These are phyloP conservation scores for Lentinula novae-zelandiae DNA, from an alignment of 1,284 basidiomycete genomes.

Conservation along the genomic window DNA sequence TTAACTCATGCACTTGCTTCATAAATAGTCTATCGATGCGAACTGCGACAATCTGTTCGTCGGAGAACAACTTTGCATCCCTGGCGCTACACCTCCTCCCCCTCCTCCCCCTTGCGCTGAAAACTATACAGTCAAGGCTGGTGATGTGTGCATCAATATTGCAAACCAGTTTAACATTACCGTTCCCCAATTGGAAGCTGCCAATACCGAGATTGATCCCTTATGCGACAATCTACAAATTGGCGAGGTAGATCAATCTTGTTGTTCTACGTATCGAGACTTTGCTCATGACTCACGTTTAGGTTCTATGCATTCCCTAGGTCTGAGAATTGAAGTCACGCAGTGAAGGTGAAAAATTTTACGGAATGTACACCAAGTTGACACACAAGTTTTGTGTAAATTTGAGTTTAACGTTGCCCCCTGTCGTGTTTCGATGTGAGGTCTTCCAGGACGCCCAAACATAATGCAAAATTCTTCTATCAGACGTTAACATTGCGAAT, in stretches of 20 bases:
- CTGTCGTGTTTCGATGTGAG: no score
- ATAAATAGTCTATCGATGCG: background rate
- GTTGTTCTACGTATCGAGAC: no score
- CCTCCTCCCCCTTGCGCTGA: background rate
- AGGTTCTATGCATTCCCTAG: slow-evolving; percentile 1
- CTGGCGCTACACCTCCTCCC: background rate
- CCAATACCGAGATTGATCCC: background rate
- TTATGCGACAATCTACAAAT: background rate
- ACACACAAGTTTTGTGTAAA: background rate
- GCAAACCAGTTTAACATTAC: slow-evolving; percentile 1
- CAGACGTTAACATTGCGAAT: no score
- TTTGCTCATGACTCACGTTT: background rate
- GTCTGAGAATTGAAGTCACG: background rate
- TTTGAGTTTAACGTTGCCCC: no score
- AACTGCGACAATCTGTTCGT: slow-evolving; percentile 3
- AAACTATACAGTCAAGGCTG: background rate
- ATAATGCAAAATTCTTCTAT: no score
- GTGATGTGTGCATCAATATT: background rate
- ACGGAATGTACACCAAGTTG: no score
- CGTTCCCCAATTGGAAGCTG: background rate
- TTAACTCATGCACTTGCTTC: no score
- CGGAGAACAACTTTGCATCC: background rate
- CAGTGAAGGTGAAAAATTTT: no score
- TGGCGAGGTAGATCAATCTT: background rate
- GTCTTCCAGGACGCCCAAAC: no score